Conservation (phyloP, 2,329 filamentous ascomycete genomes). For the Colletotrichum horii region DNA sequence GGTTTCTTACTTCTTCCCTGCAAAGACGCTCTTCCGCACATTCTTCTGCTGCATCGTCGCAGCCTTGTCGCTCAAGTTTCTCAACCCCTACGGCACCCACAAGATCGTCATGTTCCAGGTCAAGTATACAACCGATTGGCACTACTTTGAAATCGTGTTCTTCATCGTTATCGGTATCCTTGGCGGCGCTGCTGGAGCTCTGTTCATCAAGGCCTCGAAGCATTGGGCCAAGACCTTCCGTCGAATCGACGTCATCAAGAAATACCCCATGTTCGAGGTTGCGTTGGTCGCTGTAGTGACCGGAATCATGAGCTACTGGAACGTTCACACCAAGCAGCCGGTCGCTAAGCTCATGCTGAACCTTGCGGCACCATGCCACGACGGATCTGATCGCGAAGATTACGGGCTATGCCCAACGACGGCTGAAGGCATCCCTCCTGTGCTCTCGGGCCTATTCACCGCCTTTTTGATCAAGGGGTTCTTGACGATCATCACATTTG, state of each 20-base stretch:
- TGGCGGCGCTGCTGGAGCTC: conserved; percentile 82
- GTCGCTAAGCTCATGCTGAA: conserved; percentile 92
- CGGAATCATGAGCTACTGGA: conserved; percentile 91
- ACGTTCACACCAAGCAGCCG: conserved; percentile 83
- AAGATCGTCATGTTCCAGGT: conserved; percentile 98
- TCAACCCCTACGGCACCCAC: conserved; percentile 93
- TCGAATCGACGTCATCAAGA: conserved; percentile 79
- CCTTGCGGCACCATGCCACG: conserved; percentile 83
- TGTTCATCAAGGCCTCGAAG: conserved; percentile 96
- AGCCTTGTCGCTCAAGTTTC: conserved; percentile 88
- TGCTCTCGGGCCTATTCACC: conserved; percentile 72
- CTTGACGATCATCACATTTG: conserved; percentile 89
- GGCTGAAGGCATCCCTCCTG: conserved; percentile 77
- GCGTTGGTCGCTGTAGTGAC: conserved; percentile 85
- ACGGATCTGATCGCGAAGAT: conserved; percentile 64
- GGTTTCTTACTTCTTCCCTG: conserved; percentile 96
- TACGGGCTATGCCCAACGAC: conserved; percentile 80
- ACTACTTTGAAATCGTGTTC: conserved; percentile 84
- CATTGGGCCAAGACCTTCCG: conserved; percentile 91
- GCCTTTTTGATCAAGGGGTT: conserved; percentile 91
- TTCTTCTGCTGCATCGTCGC: conserved; percentile 98
- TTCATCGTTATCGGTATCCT: conserved; percentile 88
- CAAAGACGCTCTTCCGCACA: conserved; percentile 94
- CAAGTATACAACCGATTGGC: conserved; percentile 88
- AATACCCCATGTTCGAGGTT: conserved; percentile 85